phyloP scores from a whole-genome alignment of 176 grass and related monocot species.

The Phoenix roebelenii region DNA sequence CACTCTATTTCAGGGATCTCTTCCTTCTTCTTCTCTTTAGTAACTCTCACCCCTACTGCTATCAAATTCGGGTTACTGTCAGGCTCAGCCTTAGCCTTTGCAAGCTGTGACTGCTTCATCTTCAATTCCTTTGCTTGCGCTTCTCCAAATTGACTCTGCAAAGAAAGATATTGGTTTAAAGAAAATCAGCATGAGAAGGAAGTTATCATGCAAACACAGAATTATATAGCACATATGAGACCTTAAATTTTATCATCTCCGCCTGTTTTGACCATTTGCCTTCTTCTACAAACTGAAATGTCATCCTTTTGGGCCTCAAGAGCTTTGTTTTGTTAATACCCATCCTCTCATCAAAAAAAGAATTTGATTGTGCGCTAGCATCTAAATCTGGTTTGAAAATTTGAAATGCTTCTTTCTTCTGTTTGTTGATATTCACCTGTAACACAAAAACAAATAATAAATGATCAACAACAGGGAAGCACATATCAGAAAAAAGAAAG shows the following conservation, averaged over 20 bases:
- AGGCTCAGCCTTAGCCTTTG: slow-evolving; percentile 78
- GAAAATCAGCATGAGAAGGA: no score
- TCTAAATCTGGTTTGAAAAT: slow-evolving; percentile 97
- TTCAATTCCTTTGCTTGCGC: slow-evolving; percentile 86
- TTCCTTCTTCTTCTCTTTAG: slow-evolving; percentile 82
- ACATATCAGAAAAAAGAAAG: not conserved
- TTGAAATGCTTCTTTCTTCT: slow-evolving; percentile 96
- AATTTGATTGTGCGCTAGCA: slow-evolving; percentile 59
- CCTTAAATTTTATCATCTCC: slow-evolving; percentile 88
- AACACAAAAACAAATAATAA: slow-evolving; percentile 21
- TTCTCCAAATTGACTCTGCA: slow-evolving; percentile 94
- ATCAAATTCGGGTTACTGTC: slow-evolving; percentile 94
- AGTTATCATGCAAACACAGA: no score
- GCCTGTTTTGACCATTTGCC: slow-evolving; percentile 79
- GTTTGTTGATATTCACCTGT: slow-evolving; percentile 95
- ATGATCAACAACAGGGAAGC: not conserved
- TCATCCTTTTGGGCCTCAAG: slow-evolving; percentile 69
- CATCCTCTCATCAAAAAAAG: slow-evolving; percentile 89
- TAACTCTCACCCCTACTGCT: slow-evolving; percentile 53
- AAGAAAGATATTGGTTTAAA: not conserved
- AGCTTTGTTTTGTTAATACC: slow-evolving; percentile 82
- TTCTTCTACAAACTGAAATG: slow-evolving; percentile 91
- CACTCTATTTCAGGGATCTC: slow-evolving; percentile 92
- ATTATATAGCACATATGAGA: slow-evolving; percentile 2
- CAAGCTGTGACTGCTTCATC: slow-evolving; percentile 86